Evolutionary conservation across 805 yeast genomes (phyloP), one percentile per base, ranked within the genome.

Genomic region (Ogataea kodamae): DNA sequence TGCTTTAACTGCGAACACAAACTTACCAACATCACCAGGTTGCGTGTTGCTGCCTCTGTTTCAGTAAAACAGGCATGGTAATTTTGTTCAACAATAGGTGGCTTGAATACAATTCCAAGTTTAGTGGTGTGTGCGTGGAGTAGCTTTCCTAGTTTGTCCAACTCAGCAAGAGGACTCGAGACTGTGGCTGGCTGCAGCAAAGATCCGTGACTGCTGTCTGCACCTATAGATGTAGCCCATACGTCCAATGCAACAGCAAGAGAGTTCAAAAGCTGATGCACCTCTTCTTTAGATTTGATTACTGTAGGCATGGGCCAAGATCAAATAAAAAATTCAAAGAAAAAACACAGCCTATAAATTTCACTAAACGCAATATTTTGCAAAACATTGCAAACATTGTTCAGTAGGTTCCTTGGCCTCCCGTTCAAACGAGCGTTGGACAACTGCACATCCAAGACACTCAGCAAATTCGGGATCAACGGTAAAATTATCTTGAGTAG

Each of bases 361-460:
- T n/a, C 40, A 30, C n/a, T 17, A 30, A 33, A 46, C 86, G 60
- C 96, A 86, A 58, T 85, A 84, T 15, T 64, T 66, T 8, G 62
- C 53, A 56, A 86, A 84, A 55, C 95, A 86, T 32, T 61, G 39
- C 39, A 70, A 54, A 62, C 96, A 86, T 50, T 81, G 83, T 0
- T 66, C 74, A 3, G 72, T 55, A 42, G 76, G 80, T 8, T 70
- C 64, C 18, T 65, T 59, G 17, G 74, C 73, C 19, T 66, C 55
- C 49, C 86, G 68, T 60, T 85, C 90, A 52, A 78, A 79, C 19
- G 80, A 72, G 55, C 95, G 74, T 60, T 82, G 76, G 34, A 85
- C 69, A 27, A 85, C 71, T 6, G 94, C 95, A 67, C 95, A 86
- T 3, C 83, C 83, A 17, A 85, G 70, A 64, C 95, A 85, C 18